Evolutionary conservation across 2,329 filamentous ascomycete species (phyloP).

Genomic region (Elsinoe perseae): DNA sequence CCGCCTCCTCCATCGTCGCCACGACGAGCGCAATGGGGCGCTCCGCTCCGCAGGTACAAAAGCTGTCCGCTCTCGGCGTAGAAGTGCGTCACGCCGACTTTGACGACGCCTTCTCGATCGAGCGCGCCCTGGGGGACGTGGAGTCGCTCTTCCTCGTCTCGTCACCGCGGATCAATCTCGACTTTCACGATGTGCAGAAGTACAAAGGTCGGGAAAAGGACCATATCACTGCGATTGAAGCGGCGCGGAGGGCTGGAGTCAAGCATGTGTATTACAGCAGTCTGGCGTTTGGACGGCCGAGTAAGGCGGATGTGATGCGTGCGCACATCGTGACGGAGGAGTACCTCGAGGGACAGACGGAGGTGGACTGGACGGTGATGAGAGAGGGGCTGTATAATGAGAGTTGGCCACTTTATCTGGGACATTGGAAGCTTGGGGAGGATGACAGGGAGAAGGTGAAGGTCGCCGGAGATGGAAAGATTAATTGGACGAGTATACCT

Average conservation of each 20-base stretch:
- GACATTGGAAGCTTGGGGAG: slow-evolving; percentile 33
- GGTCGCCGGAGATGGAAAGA: slow-evolving; percentile 35
- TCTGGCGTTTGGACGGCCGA: slow-evolving; percentile 36
- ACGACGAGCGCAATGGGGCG: slow-evolving; percentile 28
- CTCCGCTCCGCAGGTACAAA: slow-evolving; percentile 19
- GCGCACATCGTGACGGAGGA: slow-evolving; percentile 41
- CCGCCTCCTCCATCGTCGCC: slow-evolving; percentile 33
- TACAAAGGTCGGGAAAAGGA: slow-evolving; percentile 39
- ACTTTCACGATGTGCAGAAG: slow-evolving; percentile 36
- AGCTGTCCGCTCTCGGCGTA: slow-evolving; percentile 21
- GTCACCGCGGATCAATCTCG: slow-evolving; percentile 36
- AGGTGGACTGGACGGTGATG: slow-evolving; percentile 32
- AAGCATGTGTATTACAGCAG: slow-evolving; percentile 42
- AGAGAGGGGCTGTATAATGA: slow-evolving; percentile 42
- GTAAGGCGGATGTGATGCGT: slow-evolving; percentile 38
- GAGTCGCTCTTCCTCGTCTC: slow-evolving; percentile 41
- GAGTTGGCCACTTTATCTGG: slow-evolving; percentile 42
- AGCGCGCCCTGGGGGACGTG: slow-evolving; percentile 32
- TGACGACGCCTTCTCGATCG: slow-evolving; percentile 31
- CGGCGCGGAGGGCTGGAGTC: slow-evolving; percentile 35
- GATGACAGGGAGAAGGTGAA: slow-evolving; percentile 33
- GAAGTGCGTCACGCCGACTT: slow-evolving; percentile 34
- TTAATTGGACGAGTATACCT: slow-evolving; percentile 39
- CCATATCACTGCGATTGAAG: slow-evolving; percentile 38
- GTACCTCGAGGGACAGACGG: slow-evolving; percentile 30